Conservation (phyloP, 805 yeast species). For the Blastobotrys parvus region DNA sequence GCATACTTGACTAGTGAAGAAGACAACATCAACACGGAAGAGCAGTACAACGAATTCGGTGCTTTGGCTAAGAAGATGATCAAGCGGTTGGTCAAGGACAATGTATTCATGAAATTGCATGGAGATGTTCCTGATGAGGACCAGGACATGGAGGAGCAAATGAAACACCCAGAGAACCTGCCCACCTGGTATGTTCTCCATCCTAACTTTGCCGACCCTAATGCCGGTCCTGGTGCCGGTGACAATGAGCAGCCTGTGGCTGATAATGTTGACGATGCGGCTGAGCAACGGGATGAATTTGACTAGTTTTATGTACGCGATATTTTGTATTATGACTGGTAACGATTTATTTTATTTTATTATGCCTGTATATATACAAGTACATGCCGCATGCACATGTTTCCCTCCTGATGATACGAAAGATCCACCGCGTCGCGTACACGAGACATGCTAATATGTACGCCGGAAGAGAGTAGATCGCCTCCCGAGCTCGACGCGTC, state of each 20-base stretch:
- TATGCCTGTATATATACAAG: no score
- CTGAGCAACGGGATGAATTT: no score
- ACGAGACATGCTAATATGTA: no score
- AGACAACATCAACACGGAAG: constrained; percentile 58
- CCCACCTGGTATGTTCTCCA: constrained; percentile 25
- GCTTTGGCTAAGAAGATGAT: constrained; percentile 70
- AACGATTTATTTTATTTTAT: no score
- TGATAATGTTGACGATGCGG: background rate
- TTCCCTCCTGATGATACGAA: no score
- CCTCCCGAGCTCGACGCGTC: no score
- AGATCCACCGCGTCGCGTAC: no score
- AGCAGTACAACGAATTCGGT: constrained; percentile 61
- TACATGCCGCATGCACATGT: no score
- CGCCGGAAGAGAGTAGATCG: no score
- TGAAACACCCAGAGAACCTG: constrained; percentile 16
- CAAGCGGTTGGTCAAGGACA: constrained; percentile 74
- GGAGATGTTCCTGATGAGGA: constrained; percentile 38
- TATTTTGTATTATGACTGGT: no score
- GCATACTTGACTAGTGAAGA: constrained; percentile 76
- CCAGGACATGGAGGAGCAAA: constrained; percentile 27
- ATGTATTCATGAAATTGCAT: constrained; percentile 64
- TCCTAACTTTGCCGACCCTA: constrained; percentile 22
- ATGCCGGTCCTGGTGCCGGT: background rate
- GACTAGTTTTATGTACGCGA: no score
- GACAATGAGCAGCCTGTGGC: background rate